Evolutionary conservation across 192 early-diverging fungal genomes (phyloP).

Genomic region (Entrophospora sp.): DNA sequence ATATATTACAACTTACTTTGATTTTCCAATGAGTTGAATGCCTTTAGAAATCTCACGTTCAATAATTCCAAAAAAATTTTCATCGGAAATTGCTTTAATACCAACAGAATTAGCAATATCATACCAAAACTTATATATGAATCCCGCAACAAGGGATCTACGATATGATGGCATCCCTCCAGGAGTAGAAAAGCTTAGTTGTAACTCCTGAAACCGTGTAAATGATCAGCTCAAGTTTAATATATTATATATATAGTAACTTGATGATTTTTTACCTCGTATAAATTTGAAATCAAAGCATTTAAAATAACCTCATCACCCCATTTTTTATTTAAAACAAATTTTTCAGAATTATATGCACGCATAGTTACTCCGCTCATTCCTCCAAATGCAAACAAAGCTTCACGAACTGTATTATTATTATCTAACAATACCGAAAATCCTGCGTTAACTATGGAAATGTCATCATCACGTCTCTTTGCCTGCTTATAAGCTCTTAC

Average conservation of each 20-base stretch:
- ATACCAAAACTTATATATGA: constrained; percentile 62
- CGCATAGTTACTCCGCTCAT: constrained; percentile 60
- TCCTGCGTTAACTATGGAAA: constrained; percentile 77
- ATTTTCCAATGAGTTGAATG: constrained; percentile 29
- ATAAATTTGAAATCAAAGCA: constrained; percentile 30
- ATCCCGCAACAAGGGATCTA: constrained; percentile 46
- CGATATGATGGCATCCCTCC: constrained; percentile 69
- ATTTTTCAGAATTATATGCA: constrained; percentile 37
- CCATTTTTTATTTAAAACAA: constrained; percentile 48
- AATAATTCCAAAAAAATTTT: constrained; percentile 31
- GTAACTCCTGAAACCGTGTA: constrained; percentile 14
- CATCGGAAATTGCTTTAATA: no score
- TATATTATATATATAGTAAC: neutral
- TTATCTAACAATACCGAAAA: constrained; percentile 48
- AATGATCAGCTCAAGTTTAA: no score
- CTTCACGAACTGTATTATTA: constrained; percentile 42
- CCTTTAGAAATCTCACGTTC: constrained; percentile 37
- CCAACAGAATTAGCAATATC: constrained; percentile 30
- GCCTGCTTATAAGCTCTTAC: constrained; percentile 78
- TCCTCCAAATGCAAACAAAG: constrained; percentile 68
- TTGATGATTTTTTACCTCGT: no score
- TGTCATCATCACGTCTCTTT: constrained; percentile 81
- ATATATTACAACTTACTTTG: constrained; percentile 34
- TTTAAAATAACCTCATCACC: constrained; percentile 39
- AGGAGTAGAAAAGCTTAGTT: constrained; percentile 41